Evolutionary conservation across 495 filamentous ascomycete genomes (phyloP).

Genomic region (Bacidia gigantensis): DNA sequence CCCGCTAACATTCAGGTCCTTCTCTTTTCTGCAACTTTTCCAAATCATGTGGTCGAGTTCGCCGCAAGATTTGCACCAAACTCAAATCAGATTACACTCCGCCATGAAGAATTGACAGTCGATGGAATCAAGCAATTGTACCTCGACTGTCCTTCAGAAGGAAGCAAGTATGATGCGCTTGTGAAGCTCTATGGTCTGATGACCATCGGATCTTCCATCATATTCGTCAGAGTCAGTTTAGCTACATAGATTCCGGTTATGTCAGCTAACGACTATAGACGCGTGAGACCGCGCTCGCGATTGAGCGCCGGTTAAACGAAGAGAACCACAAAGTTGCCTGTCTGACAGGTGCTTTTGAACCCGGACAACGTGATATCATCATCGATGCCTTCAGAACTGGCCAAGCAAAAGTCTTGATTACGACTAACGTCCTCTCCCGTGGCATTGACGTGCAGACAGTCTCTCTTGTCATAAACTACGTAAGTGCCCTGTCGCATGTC

Average conservation of each 20-base stretch:
- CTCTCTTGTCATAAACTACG: slow-evolving; percentile 95
- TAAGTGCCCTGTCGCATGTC: slow-evolving; percentile 18
- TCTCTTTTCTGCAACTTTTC: slow-evolving; percentile 95
- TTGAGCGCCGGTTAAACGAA: slow-evolving; percentile 68
- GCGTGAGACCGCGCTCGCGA: slow-evolving; percentile 64
- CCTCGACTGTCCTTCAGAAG: slow-evolving; percentile 70
- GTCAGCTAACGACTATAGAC: slow-evolving; percentile 35
- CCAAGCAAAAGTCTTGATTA: slow-evolving; percentile 90
- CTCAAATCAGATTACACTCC: slow-evolving; percentile 77
- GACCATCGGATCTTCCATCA: slow-evolving; percentile 92
- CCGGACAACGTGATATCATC: slow-evolving; percentile 64
- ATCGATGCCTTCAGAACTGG: slow-evolving; percentile 81
- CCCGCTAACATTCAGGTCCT: slow-evolving; percentile 65
- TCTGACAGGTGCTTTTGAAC: slow-evolving; percentile 75
- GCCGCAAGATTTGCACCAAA: slow-evolving; percentile 67
- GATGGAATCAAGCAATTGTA: slow-evolving; percentile 95
- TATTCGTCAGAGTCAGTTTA: slow-evolving; percentile 70
- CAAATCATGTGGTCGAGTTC: slow-evolving; percentile 65
- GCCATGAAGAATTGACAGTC: slow-evolving; percentile 83
- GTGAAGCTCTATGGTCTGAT: slow-evolving; percentile 88
- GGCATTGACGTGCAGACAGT: slow-evolving; percentile 96
- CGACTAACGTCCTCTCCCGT: slow-evolving; percentile 91
- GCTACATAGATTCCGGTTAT: not conserved
- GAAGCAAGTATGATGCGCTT: slow-evolving; percentile 75
- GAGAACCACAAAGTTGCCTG: slow-evolving; percentile 87